phyloP scores from a whole-genome alignment of 306 rosid genomes.

The Boehmeria nivea region DNA sequence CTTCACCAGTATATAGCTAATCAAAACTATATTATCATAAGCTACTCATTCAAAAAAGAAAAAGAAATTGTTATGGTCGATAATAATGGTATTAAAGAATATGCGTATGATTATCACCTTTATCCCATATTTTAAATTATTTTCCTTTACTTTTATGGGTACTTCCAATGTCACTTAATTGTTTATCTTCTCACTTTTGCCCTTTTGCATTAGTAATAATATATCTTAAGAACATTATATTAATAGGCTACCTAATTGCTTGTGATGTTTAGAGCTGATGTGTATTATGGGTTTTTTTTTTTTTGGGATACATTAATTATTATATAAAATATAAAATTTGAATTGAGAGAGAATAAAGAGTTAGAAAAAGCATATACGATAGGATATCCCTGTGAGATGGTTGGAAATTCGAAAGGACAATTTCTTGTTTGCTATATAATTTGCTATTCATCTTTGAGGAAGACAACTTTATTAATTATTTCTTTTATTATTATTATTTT shows the following conservation, averaged over 20 bases:
- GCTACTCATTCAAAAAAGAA: not conserved
- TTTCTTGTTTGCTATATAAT: too few relatives aligned
- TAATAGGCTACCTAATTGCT: too few relatives aligned
- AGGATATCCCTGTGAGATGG: too few relatives aligned
- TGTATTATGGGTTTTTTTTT: not conserved
- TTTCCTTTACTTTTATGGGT: not conserved
- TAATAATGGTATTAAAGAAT: not conserved
- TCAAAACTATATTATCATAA: not conserved
- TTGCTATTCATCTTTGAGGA: too few relatives aligned
- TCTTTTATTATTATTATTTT: too few relatives aligned
- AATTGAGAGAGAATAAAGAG: not conserved
- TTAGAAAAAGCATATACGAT: not conserved
- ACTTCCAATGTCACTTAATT: not conserved
- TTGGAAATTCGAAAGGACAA: too few relatives aligned
- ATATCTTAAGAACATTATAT: too few relatives aligned
- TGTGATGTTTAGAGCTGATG: not conserved
- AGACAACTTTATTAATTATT: too few relatives aligned
- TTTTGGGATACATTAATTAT: not conserved
- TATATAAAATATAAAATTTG: too few relatives aligned
- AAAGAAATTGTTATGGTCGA: not conserved
- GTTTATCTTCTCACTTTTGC: not conserved
- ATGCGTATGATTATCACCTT: conserved; percentile 1
- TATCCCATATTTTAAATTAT: not conserved
- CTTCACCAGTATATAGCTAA: not conserved
- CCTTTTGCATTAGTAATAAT: not conserved